Percentiles rank a stretch among this genome's conserved stretches.
These are phyloP conservation scores for Acidiella bohemica DNA, from an alignment of 495 filamentous ascomycete genomes.

Conservation along the genomic window DNA sequence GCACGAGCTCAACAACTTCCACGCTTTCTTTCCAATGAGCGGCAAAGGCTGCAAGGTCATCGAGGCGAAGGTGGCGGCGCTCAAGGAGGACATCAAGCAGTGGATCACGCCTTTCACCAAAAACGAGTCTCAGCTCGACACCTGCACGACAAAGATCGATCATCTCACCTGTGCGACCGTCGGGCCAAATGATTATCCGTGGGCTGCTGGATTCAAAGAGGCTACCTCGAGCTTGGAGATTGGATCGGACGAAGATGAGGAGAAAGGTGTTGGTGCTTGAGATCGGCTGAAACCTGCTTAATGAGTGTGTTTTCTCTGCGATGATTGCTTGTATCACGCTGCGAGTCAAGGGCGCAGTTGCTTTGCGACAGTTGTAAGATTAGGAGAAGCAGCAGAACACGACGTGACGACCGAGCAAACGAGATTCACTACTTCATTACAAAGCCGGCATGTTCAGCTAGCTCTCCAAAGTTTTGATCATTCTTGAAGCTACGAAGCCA, in stretches of 20 bases:
- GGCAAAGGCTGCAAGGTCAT: slow-evolving; percentile 23
- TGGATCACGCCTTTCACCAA: slow-evolving; percentile 11
- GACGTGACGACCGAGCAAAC: too few relatives aligned
- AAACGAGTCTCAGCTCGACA: slow-evolving; percentile 11
- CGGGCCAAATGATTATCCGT: slow-evolving; percentile 6
- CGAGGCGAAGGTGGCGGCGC: slow-evolving; percentile 14
- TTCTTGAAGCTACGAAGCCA: too few relatives aligned
- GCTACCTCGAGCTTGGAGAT: neutral
- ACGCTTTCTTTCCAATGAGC: slow-evolving; percentile 25
- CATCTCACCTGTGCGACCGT: slow-evolving; percentile 9
- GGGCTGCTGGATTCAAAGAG: neutral
- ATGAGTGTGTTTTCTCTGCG: too few relatives aligned
- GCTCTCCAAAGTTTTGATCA: too few relatives aligned
- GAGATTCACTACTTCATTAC: too few relatives aligned
- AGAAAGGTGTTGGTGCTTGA: neutral
- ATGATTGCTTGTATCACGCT: too few relatives aligned
- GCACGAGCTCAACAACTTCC: slow-evolving; percentile 17
- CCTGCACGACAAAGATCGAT: neutral
- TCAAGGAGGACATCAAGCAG: slow-evolving; percentile 22
- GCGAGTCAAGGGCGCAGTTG: too few relatives aligned
- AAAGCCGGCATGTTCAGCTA: too few relatives aligned
- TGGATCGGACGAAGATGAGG: neutral
- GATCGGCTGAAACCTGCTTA: too few relatives aligned
- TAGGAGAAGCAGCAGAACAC: too few relatives aligned
- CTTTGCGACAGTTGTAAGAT: too few relatives aligned